A percentile compares a stretch with the other conserved stretches of the same genome.
Conservation (phyloP, 768 basidiomycete species). For the Boletus eberwhitei region DNA sequence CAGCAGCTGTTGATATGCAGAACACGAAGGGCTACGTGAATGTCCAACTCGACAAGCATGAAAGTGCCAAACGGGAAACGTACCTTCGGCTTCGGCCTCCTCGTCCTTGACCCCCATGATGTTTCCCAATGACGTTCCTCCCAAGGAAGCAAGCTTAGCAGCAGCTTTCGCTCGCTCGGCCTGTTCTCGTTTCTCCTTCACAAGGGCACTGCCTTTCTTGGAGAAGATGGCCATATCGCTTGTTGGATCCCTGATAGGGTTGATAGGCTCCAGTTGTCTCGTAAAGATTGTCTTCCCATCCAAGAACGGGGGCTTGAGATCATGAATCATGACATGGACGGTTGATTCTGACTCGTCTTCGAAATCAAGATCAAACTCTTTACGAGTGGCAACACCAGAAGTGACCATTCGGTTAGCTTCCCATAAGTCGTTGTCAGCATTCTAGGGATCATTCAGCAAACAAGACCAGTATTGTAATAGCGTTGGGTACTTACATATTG, state of each 20-base stretch:
- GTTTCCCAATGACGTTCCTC: conserved; percentile 93
- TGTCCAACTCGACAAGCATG: conserved; percentile 57
- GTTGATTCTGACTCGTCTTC: conserved; percentile 96
- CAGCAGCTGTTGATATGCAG: conserved; percentile 44
- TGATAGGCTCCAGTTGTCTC: conserved; percentile 94
- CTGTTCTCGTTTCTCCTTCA: conserved; percentile 95
- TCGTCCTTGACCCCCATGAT: conserved; percentile 97
- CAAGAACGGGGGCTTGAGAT: conserved; percentile 95
- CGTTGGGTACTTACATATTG: conserved; percentile 70
- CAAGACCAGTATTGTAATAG: background rate
- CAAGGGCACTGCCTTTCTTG: conserved; percentile 93
- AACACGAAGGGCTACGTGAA: conserved; percentile 64
- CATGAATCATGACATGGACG: conserved; percentile 96
- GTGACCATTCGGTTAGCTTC: conserved; percentile 97
- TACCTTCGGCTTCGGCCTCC: conserved; percentile 88
- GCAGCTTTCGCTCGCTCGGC: conserved; percentile 95
- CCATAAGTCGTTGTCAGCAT: conserved; percentile 98
- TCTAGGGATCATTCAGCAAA: conserved; percentile 46
- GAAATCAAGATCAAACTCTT: conserved; percentile 86
- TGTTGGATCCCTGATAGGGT: conserved; percentile 89
- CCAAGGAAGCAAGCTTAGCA: conserved; percentile 87
- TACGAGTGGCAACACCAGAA: conserved; percentile 89
- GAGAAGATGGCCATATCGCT: conserved; percentile 95
- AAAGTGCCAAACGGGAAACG: conserved; percentile 33
- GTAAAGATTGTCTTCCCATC: conserved; percentile 96